A percentile compares a stretch with the other conserved stretches of the same genome.
These are phyloP conservation scores for Rhodotorula kratochvilovae DNA, from an alignment of 768 basidiomycete species.

Conservation along the genomic window DNA sequence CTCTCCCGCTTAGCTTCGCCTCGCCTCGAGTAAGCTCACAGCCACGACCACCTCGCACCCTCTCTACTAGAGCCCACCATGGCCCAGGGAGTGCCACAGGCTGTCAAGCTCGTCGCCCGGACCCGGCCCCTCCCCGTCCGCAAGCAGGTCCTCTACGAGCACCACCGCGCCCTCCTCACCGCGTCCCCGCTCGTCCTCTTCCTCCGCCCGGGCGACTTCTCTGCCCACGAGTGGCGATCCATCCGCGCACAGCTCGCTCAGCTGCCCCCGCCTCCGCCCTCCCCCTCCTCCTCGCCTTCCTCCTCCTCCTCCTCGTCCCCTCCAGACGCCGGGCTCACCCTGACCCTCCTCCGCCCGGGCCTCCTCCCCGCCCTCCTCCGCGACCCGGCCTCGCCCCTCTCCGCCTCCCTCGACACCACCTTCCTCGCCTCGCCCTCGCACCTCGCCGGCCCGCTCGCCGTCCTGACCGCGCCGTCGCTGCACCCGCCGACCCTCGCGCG, in stretches of 20 bases:
- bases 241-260: slow-evolving; percentile 65
- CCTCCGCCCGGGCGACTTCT: slow-evolving; percentile 72
- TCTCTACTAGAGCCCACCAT: too few relatives aligned
- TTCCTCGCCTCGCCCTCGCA: slow-evolving; percentile 56
- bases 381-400: slow-evolving; percentile 46
- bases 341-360: slow-evolving; percentile 70
- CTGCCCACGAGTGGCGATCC: slow-evolving; percentile 61
- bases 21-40: background rate
- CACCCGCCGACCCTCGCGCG: slow-evolving; percentile 68
- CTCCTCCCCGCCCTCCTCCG: slow-evolving; percentile 69
- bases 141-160: slow-evolving; percentile 74
- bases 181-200: slow-evolving; percentile 64
- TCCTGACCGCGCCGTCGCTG: slow-evolving; percentile 62
- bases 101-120: background rate
- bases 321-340: slow-evolving; percentile 52
- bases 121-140: slow-evolving; percentile 69
- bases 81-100: too few relatives aligned
- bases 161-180: slow-evolving; percentile 69
- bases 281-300: slow-evolving; percentile 51
- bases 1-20: too few relatives aligned
- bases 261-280: slow-evolving; percentile 50
- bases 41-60: background rate
- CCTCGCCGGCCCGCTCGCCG: slow-evolving; percentile 61
- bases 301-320: slow-evolving; percentile 67
- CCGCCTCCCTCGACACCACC: slow-evolving; percentile 53